Evolutionary conservation across 257 asterid species (phyloP).

Genomic region (Solanum arcanum): DNA sequence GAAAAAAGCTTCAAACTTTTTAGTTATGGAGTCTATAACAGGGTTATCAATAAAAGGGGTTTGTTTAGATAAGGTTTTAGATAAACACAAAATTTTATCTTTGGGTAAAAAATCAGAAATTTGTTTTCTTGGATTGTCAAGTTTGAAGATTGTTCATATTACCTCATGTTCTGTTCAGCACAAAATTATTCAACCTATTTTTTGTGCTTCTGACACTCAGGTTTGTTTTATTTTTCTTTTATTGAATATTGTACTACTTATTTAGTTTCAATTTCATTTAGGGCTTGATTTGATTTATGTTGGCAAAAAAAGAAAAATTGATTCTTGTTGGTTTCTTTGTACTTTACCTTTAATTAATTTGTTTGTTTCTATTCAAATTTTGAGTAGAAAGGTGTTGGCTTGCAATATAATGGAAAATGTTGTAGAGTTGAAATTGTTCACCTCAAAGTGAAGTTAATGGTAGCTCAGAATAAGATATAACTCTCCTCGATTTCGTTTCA

Average conservation of each 20-base stretch:
- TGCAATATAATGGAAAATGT: not conserved
- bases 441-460: not conserved
- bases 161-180: slow-evolving; percentile 9
- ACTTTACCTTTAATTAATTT: not conserved
- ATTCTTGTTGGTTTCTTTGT: not conserved
- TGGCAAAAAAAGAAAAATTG: not conserved
- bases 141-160: slow-evolving; percentile 12
- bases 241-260: too few species aligned
- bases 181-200: slow-evolving; percentile 16
- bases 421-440: not conserved
- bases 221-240: not conserved
- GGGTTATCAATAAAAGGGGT: slow-evolving; percentile 22
- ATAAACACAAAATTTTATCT: not conserved
- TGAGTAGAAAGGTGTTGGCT: not conserved
- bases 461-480: not conserved
- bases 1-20: not conserved
- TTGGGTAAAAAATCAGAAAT: slow-evolving; percentile 6
- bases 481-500: not conserved
- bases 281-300: not conserved
- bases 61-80: slow-evolving; percentile 10
- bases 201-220: slow-evolving; percentile 21
- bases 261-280: not conserved
- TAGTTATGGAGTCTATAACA: slow-evolving; percentile 38
- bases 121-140: slow-evolving; percentile 11
- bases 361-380: not conserved